A percentile compares a stretch with the other conserved stretches of the same genome.
Evolutionary conservation across 2,329 filamentous ascomycete genomes (phyloP).

Genomic region (Davidsoniella eucalypti): DNA sequence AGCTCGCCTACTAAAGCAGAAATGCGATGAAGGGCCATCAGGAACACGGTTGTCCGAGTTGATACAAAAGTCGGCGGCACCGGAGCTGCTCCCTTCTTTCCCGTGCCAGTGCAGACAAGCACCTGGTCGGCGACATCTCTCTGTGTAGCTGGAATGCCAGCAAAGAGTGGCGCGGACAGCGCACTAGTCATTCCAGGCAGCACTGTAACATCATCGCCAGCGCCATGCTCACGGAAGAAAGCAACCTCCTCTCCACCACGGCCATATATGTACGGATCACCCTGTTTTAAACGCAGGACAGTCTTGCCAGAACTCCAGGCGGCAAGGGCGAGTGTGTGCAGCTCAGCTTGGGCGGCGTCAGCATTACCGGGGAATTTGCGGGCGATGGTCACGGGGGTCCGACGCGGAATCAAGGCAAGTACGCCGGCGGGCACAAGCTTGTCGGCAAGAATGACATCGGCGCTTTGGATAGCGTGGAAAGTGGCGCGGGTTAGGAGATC

Average conservation of each 20-base stretch:
- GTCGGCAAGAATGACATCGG: slow-evolving; percentile 69
- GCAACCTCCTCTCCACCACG: slow-evolving; percentile 83
- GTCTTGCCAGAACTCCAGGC: slow-evolving; percentile 50
- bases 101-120: slow-evolving; percentile 90
- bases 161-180: slow-evolving; percentile 74
- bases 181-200: slow-evolving; percentile 85
- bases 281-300: slow-evolving; percentile 85
- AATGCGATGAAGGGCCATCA: slow-evolving; percentile 89
- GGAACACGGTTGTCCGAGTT: slow-evolving; percentile 72
- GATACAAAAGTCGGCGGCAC: slow-evolving; percentile 63
- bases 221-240: slow-evolving; percentile 62
- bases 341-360: slow-evolving; percentile 79
- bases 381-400: slow-evolving; percentile 79
- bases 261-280: slow-evolving; percentile 92
- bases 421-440: slow-evolving; percentile 76
- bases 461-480: slow-evolving; percentile 55
- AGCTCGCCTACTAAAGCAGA: slow-evolving; percentile 56
- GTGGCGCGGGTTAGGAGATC: slow-evolving; percentile 77
- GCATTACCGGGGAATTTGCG: slow-evolving; percentile 97
- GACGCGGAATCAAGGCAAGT: slow-evolving; percentile 74
- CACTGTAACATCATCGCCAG: slow-evolving; percentile 46
- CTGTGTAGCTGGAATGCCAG: slow-evolving; percentile 75
- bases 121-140: slow-evolving; percentile 83
- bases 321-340: slow-evolving; percentile 60
- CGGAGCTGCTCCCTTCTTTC: slow-evolving; percentile 70